Conservation (phyloP, 1,284 basidiomycete genomes). For the Kalmanozyma brasiliensis region DNA sequence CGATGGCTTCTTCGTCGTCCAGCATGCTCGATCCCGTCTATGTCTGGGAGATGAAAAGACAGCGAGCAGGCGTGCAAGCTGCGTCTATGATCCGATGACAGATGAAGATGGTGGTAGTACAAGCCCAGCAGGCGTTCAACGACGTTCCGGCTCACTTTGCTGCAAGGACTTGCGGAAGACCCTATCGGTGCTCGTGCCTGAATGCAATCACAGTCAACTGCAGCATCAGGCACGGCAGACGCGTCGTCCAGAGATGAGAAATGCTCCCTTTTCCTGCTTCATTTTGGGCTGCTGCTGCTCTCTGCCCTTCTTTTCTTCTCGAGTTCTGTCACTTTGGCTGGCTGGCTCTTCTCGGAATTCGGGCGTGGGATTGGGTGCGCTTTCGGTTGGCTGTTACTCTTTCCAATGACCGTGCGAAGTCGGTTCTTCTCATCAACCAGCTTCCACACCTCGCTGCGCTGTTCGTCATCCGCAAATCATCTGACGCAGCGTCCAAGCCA, state of each 20-base stretch:
- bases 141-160: no score
- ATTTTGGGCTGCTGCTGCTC: not conserved
- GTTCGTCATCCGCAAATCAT: no score
- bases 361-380: not conserved
- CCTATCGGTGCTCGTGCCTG: not conserved
- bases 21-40: constrained; percentile 19
- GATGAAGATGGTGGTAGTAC: no score
- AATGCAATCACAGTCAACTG: not conserved
- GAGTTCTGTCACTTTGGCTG: constrained; percentile 1
- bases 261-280: not conserved
- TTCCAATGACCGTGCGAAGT: constrained; percentile 2
- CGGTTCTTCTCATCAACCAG: not conserved
- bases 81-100: no score
- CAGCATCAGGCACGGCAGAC: constrained; percentile 1
- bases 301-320: not conserved
- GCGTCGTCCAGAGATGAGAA: constrained; percentile 3
- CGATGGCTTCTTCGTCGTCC: constrained; percentile 47
- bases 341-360: constrained; percentile 16
- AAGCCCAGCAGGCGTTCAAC: no score
- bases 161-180: not conserved
- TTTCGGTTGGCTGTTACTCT: constrained; percentile 5
- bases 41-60: no score
- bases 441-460: no score
- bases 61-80: no score
- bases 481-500: not conserved